Evolutionary conservation across 2,329 filamentous ascomycete species (phyloP), one percentile per base, ranked within the genome.

Genomic region (Blastomyces gilchristii): DNA sequence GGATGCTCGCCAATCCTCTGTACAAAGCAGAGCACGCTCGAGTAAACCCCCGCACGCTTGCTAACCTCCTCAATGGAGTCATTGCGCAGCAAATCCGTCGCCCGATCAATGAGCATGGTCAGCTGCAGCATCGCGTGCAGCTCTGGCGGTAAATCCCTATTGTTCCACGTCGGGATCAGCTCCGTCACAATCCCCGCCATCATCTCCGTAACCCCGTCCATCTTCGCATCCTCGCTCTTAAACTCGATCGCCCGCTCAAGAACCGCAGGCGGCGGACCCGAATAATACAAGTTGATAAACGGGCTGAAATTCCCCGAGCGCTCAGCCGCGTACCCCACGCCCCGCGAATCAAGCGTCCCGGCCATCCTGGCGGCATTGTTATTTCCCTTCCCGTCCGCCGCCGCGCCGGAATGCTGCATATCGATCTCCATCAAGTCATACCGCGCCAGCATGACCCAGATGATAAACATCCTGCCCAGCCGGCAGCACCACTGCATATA

Each of bases 21-120:
- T 2, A 82, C 61, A 63, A 83, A 78, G 28, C 71, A 68, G 8
- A 82, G 65, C 2, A 80, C 66, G 2, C 69, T 70, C 7, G 69
- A 66, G 64, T 81, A 80, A 0, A 81, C 65, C 22, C 60, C 45
- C 12, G 52, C 52, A 34, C 75, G 71, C 58, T 68, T 70, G 0
- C 68, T 69, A 11, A 74, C 68, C 60, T 80, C 74, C 28, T 74
- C 71, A 12, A 79, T 63, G 8, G 75, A 75, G 62, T 78, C 77
- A 65, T 78, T 77, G 12, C 75, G 69, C 9, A 80, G 65, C 2
- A 79, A 68, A 28, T 78, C 73, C 1, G 73, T 73, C 16, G 71
- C 70, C 45, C 72, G 73, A 45, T 75, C 71, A 11, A 78, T 66
- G 11, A 79, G 63, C 37, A 73, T 72, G 63, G 73, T 75, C 9